Percentiles rank a stretch among this genome's conserved stretches.
Evolutionary conservation across 331 rosid species (phyloP).

Genomic region (Acacia concinna): DNA sequence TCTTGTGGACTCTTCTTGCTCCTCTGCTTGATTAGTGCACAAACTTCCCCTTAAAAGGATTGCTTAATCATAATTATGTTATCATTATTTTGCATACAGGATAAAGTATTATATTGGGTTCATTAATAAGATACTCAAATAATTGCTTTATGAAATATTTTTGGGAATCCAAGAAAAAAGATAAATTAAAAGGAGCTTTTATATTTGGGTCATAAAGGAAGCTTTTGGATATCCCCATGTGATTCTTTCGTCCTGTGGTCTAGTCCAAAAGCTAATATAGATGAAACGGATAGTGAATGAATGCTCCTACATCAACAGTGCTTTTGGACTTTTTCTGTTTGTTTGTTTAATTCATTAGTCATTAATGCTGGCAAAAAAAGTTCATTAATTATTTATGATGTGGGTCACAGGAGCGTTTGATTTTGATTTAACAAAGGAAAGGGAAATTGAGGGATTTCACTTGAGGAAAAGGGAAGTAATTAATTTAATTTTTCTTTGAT

Average conservation of each 20-base stretch:
- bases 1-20: slow-evolving; percentile 14
- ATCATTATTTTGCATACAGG: neutral
- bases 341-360: neutral
- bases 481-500: neutral
- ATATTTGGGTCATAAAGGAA: neutral
- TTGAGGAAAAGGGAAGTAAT: neutral
- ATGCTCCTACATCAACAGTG: slow-evolving; percentile 12
- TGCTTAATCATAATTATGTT: slow-evolving; percentile 24
- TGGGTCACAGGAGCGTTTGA: neutral
- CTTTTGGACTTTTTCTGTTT: neutral
- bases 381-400: too few relatives aligned
- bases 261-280: slow-evolving; percentile 12
- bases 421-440: neutral
- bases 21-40: neutral
- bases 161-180: neutral
- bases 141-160: neutral
- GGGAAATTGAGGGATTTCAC: neutral
- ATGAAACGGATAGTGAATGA: slow-evolving; percentile 3
- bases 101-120: neutral
- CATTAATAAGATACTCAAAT: neutral
- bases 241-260: slow-evolving; percentile 20
- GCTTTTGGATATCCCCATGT: slow-evolving; percentile 23
- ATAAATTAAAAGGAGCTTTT: neutral
- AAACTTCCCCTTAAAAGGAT: neutral
- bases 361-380: too few relatives aligned